phyloP scores from a whole-genome alignment of 345 rosid genomes.

The Murraya paniculata region DNA sequence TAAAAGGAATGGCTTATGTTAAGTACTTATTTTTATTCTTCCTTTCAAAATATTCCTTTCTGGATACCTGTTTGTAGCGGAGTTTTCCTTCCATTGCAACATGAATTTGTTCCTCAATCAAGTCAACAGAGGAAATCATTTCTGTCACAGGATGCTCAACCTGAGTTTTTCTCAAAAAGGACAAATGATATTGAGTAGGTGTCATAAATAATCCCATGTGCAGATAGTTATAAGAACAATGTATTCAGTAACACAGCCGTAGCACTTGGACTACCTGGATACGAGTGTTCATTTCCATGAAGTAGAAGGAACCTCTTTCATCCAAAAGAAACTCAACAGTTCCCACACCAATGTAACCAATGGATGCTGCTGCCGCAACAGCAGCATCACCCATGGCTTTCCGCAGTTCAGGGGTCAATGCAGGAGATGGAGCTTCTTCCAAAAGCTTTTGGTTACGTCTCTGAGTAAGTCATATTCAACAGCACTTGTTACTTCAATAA shows the following conservation, averaged over 20 bases:
- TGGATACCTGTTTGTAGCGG: slow-evolving; percentile 69
- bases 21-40: background rate
- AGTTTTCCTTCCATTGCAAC: slow-evolving; percentile 98
- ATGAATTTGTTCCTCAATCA: slow-evolving; percentile 97
- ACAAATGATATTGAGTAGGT: slow-evolving; percentile 7
- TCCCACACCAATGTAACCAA: slow-evolving; percentile 97
- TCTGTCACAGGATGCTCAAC: slow-evolving; percentile 99
- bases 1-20: background rate
- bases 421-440: slow-evolving; percentile 99
- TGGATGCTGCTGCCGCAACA: slow-evolving; percentile 98
- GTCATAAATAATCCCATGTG: background rate
- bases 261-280: slow-evolving; percentile 64
- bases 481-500: slow-evolving; percentile 13
- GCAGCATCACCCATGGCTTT: slow-evolving; percentile 99
- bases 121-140: slow-evolving; percentile 95
- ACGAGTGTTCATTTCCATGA: slow-evolving; percentile 99
- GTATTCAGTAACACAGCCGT: background rate
- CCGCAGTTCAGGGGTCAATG: slow-evolving; percentile 85
- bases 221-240: background rate
- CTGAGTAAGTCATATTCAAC: slow-evolving; percentile 42
- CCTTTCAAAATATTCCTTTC: background rate
- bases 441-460: slow-evolving; percentile 93
- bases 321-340: slow-evolving; percentile 97
- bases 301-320: slow-evolving; percentile 95
- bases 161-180: slow-evolving; percentile 34